These are phyloP conservation scores for Saccharomycopsis sp. DNA, from an alignment of 805 yeast genomes.

Conservation along the genomic window DNA sequence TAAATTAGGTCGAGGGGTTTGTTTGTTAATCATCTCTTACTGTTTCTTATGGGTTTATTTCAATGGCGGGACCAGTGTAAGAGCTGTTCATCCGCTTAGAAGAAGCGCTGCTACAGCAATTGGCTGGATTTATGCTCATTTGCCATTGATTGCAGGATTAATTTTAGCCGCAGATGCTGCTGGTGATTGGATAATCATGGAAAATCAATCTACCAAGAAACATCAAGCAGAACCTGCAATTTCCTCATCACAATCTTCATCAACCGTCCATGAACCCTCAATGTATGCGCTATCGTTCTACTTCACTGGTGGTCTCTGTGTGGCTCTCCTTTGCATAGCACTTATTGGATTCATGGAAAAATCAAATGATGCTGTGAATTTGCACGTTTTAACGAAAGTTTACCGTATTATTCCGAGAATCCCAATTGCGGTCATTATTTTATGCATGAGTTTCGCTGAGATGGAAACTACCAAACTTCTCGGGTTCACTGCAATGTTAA, in stretches of 20 bases:
- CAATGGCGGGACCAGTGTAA: conserved; percentile 42
- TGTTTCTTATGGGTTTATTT: conserved; percentile 46
- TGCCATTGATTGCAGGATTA: conserved; percentile 45
- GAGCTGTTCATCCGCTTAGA: conserved; percentile 49
- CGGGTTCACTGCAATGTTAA: conserved; percentile 36
- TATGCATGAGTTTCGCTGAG: conserved; percentile 40
- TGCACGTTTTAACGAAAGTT: conserved; percentile 30
- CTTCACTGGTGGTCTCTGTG: conserved; percentile 47
- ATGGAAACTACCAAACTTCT: conserved; percentile 33
- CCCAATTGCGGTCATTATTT: conserved; percentile 34
- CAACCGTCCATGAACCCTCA: conserved; percentile 18
- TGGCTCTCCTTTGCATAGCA: conserved; percentile 35
- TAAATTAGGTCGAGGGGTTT: conserved; percentile 42
- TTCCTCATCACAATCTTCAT: neutral
- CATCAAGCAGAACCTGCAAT: conserved; percentile 2
- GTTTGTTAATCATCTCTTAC: conserved; percentile 43
- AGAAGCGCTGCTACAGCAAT: conserved; percentile 40
- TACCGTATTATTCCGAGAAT: conserved; percentile 36
- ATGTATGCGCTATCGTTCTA: conserved; percentile 39
- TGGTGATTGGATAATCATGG: conserved; percentile 37
- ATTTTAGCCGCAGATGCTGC: conserved; percentile 56
- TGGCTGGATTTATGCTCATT: conserved; percentile 39
- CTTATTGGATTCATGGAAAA: conserved; percentile 39
- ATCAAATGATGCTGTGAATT: conserved; percentile 33
- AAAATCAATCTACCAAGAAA: conserved; percentile 24